These are phyloP conservation scores for Candolleomyces aberdarensis DNA, from an alignment of 768 basidiomycete species.

Conservation along the genomic window DNA sequence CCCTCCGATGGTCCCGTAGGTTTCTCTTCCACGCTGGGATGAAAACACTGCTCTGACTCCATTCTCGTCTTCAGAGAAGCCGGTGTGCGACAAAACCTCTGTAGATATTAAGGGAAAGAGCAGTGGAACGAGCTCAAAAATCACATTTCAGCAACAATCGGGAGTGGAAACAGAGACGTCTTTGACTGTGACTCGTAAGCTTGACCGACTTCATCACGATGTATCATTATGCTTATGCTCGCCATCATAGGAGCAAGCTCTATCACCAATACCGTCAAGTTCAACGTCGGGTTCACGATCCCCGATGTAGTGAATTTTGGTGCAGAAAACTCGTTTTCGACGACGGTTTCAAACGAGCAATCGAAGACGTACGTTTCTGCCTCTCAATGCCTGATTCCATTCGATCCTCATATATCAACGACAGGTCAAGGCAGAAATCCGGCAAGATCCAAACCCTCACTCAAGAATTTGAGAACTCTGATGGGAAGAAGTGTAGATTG, in stretches of 20 bases:
- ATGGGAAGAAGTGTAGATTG: neutral
- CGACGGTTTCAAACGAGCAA: neutral
- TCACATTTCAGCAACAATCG: neutral
- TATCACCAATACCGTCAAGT: neutral
- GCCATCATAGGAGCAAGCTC: neutral
- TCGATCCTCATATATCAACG: neutral
- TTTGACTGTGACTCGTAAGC: constrained; percentile 7
- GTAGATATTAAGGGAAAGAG: neutral
- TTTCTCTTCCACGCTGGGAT: neutral
- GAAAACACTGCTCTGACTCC: neutral
- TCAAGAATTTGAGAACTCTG: neutral
- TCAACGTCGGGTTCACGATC: neutral
- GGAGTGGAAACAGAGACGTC: neutral
- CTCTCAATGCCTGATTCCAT: neutral
- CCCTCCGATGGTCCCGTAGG: neutral
- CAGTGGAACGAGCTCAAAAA: neutral
- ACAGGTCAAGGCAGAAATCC: neutral
- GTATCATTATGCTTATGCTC: neutral
- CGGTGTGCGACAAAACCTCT: neutral
- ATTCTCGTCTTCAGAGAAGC: neutral
- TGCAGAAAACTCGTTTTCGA: neutral
- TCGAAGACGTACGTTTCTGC: neutral
- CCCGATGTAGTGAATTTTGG: neutral
- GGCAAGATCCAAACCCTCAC: neutral
- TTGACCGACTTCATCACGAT: neutral